Evolutionary conservation across 2,329 filamentous ascomycete species (phyloP).

Genomic region (Penicillium glabrum): DNA sequence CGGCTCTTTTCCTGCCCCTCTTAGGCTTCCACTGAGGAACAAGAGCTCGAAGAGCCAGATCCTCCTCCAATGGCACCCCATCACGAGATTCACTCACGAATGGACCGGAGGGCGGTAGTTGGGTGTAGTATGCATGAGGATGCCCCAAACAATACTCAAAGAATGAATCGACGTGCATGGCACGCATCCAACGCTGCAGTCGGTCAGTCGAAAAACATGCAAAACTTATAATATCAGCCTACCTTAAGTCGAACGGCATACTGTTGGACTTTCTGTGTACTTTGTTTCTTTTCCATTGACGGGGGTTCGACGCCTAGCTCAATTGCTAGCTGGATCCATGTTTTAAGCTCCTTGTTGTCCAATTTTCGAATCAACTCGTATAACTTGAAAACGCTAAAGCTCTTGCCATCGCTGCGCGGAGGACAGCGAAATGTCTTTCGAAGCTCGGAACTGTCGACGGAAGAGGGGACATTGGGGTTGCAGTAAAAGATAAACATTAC

Average conservation of each 20-base stretch:
- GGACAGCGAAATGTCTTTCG: conserved; percentile 75
- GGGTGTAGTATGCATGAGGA: conserved; percentile 74
- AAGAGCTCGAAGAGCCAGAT: conserved; percentile 80
- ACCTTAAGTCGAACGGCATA: conserved; percentile 92
- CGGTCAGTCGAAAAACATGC: conserved; percentile 8
- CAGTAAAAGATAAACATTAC: conserved; percentile 85
- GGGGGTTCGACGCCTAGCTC: conserved; percentile 87
- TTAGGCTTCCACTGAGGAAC: conserved; percentile 71
- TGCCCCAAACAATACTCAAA: conserved; percentile 85
- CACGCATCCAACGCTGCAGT: conserved; percentile 85
- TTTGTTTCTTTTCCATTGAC: conserved; percentile 78
- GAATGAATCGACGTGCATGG: conserved; percentile 92
- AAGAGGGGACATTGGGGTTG: conserved; percentile 75
- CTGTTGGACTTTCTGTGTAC: conserved; percentile 90
- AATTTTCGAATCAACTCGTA: conserved; percentile 78
- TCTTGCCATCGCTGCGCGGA: conserved; percentile 84
- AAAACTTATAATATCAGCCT: conserved; percentile 22
- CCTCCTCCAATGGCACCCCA: conserved; percentile 81
- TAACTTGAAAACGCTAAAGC: conserved; percentile 74
- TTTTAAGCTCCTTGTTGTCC: conserved; percentile 81
- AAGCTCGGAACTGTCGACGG: conserved; percentile 68
- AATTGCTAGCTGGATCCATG: conserved; percentile 84
- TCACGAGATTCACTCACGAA: conserved; percentile 69
- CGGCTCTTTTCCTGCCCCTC: conserved; percentile 60
- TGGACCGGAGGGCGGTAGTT: conserved; percentile 66